Evolutionary conservation across 2,329 filamentous ascomycete species (phyloP), one percentile per base, ranked within the genome.

Genomic region (Talaromyces pinophilus): DNA sequence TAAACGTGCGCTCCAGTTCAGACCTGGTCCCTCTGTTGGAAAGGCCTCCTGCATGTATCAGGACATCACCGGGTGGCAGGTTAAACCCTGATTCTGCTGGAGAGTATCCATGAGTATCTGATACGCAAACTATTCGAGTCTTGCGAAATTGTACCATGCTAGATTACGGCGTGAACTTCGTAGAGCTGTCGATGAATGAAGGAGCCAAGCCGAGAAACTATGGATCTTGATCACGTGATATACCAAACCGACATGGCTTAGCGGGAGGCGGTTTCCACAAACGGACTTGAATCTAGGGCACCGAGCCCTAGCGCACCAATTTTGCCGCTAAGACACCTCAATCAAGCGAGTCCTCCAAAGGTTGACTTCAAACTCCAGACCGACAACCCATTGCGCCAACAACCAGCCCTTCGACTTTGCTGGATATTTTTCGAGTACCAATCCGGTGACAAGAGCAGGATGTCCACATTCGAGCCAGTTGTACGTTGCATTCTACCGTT

Each of bases 381-480:
- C 78, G 78, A 80, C 79, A 81, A 80, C 74, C 77, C 74, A 75
- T 76, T 76, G 75, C 74, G 75, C 75, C 75, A 78, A 76, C 76
- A 75, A 67, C 66, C 73, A 71, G 76, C 76, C 78, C 76, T 76
- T 77, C 72, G 70, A 75, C 73, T 76, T 72, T 73, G 75, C 74
- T 76, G 76, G 77, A 77, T 77, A 78, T 76, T 76, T 73, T 61
- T 60, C 74, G 75, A 77, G 73, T 75, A 72, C 69, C 77, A 64
- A 72, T 72, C 68, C 77, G 77, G 77, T 78, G 76, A 78, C 75
- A 76, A 62, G 74, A 77, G 75, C 82, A 87, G 81, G 82, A 88
- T 88, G 86, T 88, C 86, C 82, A 82, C 85, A 78, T 87, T 87
- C 82, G 86, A 88, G 79, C 85, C 86, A 80, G 86, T 88, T 80